phyloP scores from a whole-genome alignment of 805 yeast species.

The Monosporozyma aerobia region DNA sequence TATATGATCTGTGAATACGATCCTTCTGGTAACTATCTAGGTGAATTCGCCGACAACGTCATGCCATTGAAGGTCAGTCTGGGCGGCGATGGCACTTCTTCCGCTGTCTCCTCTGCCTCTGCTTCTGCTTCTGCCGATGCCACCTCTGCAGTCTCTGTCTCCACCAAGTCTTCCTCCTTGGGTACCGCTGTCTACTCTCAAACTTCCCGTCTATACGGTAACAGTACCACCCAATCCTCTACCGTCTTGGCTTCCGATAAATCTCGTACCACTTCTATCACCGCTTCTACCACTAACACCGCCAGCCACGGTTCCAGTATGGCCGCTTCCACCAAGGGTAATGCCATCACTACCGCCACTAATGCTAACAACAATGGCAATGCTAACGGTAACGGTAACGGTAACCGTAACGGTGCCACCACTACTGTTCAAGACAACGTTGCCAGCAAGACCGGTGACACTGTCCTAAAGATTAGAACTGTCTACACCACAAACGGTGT shows the following conservation, averaged over 20 bases:
- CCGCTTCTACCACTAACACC: too few species aligned
- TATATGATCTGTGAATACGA: slow-evolving; percentile 70
- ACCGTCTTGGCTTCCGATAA: not conserved
- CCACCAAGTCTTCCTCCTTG: not conserved
- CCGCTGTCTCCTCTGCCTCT: not conserved
- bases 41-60: slow-evolving; percentile 38
- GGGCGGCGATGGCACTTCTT: not conserved
- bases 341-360: not conserved
- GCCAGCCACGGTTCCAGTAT: too few species aligned
- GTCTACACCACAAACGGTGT: not conserved
- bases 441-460: not conserved
- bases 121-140: not conserved
- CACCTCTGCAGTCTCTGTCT: not conserved
- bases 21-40: slow-evolving; percentile 62
- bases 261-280: too few species aligned
- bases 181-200: not conserved
- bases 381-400: not conserved
- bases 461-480: not conserved
- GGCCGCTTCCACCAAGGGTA: not conserved
- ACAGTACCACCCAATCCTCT: not conserved
- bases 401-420: not conserved
- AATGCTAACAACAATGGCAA: not conserved
- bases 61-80: slow-evolving; percentile 5
- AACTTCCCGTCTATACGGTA: not conserved
- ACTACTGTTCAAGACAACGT: not conserved